A percentile compares a stretch with the other conserved stretches of the same genome.
phyloP scores from a whole-genome alignment of 225 moss, liverwort and hornwort species.

The Neckera pumila region DNA sequence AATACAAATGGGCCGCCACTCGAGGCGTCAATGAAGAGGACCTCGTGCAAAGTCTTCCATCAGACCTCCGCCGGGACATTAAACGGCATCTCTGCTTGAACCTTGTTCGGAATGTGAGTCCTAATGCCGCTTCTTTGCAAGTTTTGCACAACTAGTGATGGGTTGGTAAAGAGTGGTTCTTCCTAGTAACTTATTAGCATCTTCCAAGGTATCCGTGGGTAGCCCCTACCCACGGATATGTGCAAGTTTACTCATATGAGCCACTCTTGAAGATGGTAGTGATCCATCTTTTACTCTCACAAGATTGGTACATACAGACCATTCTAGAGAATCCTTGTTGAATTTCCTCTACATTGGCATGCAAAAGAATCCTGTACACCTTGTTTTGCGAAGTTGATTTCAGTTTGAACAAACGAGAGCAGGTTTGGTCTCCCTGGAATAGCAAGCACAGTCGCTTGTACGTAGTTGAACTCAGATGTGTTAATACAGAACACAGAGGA shows the following conservation, averaged over 20 bases:
- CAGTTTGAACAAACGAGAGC: not conserved
- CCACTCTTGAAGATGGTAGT: not conserved
- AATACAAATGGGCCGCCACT: conserved; percentile 56
- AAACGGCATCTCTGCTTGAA: conserved; percentile 54
- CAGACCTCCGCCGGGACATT: conserved; percentile 52
- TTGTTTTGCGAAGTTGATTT: not conserved
- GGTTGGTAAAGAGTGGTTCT: not conserved
- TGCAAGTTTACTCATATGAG: not conserved
- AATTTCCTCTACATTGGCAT: not conserved
- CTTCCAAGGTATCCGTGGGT: not conserved
- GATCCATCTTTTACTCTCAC: not conserved
- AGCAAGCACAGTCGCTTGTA: not conserved
- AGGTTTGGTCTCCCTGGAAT: not conserved
- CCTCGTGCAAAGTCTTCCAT: conserved; percentile 44
- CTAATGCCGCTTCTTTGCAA: not conserved
- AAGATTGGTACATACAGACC: not conserved
- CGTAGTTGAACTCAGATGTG: not conserved
- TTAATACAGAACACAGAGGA: not conserved
- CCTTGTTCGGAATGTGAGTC: conserved; percentile 36
- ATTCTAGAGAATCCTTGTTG: not conserved
- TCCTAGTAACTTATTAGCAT: not conserved
- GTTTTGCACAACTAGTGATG: not conserved
- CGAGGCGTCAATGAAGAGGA: conserved; percentile 57
- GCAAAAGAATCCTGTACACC: not conserved
- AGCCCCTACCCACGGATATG: not conserved